These are phyloP conservation scores for Pseudonitzschia delicatissima DNA, from an alignment of 108 stramenopile genomes.

Conservation along the genomic window DNA sequence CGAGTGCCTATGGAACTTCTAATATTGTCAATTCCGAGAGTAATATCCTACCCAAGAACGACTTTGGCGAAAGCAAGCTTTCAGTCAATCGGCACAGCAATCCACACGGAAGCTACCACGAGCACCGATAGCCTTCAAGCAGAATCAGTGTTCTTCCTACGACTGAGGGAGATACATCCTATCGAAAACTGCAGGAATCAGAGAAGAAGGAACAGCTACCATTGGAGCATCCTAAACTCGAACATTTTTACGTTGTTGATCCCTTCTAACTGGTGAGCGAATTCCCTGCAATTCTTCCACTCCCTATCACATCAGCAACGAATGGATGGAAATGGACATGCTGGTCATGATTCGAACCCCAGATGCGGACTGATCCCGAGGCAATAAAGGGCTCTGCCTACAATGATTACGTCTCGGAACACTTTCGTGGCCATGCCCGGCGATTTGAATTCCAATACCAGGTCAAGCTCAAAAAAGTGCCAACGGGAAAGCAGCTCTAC, in stretches of 20 bases:
- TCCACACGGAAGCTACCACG: too few relatives aligned
- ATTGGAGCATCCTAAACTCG: constrained; percentile 24
- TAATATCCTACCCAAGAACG: too few relatives aligned
- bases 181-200: too few relatives aligned
- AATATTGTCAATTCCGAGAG: too few relatives aligned
- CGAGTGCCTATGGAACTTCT: background rate
- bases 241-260: constrained; percentile 43
- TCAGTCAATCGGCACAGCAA: background rate
- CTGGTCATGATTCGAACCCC: constrained; percentile 83
- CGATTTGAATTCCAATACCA: constrained; percentile 94
- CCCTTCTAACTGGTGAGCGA: constrained; percentile 33
- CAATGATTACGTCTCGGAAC: constrained; percentile 43
- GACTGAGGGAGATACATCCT: background rate
- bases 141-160: too few relatives aligned
- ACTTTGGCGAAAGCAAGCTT: background rate
- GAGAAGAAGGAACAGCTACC: background rate
- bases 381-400: constrained; percentile 18
- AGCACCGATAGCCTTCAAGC: too few relatives aligned
- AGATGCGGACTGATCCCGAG: constrained; percentile 61
- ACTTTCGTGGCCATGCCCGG: constrained; percentile 74
- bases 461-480: constrained; percentile 75
- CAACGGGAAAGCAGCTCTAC: constrained; percentile 63
- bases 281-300: constrained; percentile 42
- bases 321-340: constrained; percentile 78
- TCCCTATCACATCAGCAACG: constrained; percentile 43